A percentile compares a stretch with the other conserved stretches of the same genome.
Evolutionary conservation across 306 rosid genomes (phyloP).

Genomic region (Geum urbanum): DNA sequence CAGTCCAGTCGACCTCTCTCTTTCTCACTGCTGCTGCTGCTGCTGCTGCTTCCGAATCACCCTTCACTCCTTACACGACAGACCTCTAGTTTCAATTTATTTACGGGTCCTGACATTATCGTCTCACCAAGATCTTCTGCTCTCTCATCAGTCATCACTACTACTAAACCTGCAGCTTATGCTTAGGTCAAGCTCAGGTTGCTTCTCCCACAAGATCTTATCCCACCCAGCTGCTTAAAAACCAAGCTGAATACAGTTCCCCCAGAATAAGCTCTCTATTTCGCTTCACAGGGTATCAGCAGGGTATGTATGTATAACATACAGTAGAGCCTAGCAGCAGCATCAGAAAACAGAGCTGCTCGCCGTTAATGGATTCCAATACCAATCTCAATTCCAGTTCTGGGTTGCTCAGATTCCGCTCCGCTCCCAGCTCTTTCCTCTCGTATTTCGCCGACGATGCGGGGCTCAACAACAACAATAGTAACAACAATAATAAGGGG

Average conservation of each 20-base stretch:
- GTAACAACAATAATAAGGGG: neutral
- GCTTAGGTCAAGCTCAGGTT: constrained; percentile 28
- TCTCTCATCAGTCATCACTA: neutral
- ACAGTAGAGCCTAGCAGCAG: constrained; percentile 19
- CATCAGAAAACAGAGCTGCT: constrained; percentile 16
- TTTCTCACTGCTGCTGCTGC: neutral
- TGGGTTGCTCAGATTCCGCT: constrained; percentile 70
- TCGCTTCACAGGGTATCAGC: constrained; percentile 1
- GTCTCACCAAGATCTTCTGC: constrained; percentile 14
- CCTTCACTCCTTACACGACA: constrained; percentile 15
- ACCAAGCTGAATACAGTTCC: constrained; percentile 47
- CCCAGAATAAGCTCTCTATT: constrained; percentile 37
- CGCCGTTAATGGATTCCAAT: constrained; percentile 56
- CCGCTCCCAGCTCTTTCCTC: constrained; percentile 55
- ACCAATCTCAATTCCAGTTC: constrained; percentile 42
- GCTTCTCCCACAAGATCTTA: constrained; percentile 84
- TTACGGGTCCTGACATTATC: constrained; percentile 23
- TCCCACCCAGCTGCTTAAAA: constrained; percentile 66
- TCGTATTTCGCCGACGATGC: constrained; percentile 17
- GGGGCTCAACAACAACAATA: neutral
- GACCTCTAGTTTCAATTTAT: constrained; percentile 30
- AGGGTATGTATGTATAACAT: constrained; percentile 19
- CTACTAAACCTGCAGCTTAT: constrained; percentile 2
- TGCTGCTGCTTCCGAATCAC: neutral
- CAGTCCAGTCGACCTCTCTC: constrained; percentile 18